Percentiles rank a stretch among this genome's conserved stretches.
Evolutionary conservation across 2,329 filamentous ascomycete species (phyloP).

Genomic region (Pezicula neosporulosa): DNA sequence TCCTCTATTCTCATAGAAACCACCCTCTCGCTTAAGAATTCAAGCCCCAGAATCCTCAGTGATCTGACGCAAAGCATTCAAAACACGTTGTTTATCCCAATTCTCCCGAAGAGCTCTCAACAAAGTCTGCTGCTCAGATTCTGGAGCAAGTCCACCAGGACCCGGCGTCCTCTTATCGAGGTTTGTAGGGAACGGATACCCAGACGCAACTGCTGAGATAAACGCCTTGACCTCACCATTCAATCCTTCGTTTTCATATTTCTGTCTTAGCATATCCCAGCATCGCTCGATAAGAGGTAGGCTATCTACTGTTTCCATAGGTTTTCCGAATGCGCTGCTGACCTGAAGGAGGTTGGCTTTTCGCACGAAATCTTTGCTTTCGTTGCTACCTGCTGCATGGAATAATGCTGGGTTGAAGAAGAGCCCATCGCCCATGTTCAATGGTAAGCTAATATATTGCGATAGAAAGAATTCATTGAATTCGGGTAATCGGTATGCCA

Average conservation of each 20-base stretch:
- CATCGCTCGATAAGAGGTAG: conserved; percentile 41
- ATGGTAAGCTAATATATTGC: conserved; percentile 47
- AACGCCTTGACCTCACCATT: conserved; percentile 38
- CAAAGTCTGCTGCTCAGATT: conserved; percentile 53
- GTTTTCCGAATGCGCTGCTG: conserved; percentile 58
- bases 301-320: conserved; percentile 59
- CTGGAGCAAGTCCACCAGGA: conserved; percentile 54
- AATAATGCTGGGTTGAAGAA: conserved; percentile 64
- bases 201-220: conserved; percentile 49
- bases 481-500: conserved; percentile 50
- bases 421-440: conserved; percentile 54
- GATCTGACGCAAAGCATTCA: conserved; percentile 31
- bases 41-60: too few relatives aligned
- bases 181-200: conserved; percentile 61
- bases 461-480: conserved; percentile 52
- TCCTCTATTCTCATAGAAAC: too few relatives aligned
- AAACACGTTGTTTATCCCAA: conserved; percentile 35
- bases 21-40: too few relatives aligned
- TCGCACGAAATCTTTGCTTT: conserved; percentile 41
- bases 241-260: not conserved
- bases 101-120: conserved; percentile 37
- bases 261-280: conserved; percentile 36
- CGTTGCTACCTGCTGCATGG: conserved; percentile 59
- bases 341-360: conserved; percentile 61
- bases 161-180: conserved; percentile 52